Conservation (phyloP, 2,329 filamentous ascomycete species). For the Colletotrichum sp. region DNA sequence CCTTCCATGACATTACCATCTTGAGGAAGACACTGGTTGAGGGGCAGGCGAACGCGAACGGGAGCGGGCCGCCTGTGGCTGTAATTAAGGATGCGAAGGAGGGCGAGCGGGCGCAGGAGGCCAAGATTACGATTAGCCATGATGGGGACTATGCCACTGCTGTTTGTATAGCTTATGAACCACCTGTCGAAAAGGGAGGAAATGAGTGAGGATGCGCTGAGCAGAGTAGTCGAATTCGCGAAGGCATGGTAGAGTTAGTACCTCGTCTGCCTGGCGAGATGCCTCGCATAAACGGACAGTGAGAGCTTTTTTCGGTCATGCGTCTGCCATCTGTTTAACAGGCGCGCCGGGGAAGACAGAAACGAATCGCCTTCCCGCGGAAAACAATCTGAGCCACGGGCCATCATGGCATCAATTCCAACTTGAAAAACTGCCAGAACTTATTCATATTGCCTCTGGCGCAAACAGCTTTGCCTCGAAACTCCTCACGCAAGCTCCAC, state of each 20-base stretch:
- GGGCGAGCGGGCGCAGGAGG: slow-evolving; percentile 53
- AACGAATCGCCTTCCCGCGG: not conserved
- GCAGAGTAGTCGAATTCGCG: not conserved
- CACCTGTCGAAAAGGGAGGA: not conserved
- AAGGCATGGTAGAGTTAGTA: not conserved
- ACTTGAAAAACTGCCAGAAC: not conserved
- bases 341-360: not conserved
- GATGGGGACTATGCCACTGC: slow-evolving; percentile 83
- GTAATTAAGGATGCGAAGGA: slow-evolving; percentile 38
- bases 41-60: slow-evolving; percentile 27
- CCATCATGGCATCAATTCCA: not conserved
- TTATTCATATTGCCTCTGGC: not conserved
- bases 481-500: not conserved
- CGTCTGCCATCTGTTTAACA: not conserved
- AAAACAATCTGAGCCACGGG: not conserved
- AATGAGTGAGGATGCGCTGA: not conserved
- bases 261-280: not conserved
- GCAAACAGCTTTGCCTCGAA: not conserved
- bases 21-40: slow-evolving; percentile 22
- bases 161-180: slow-evolving; percentile 61
- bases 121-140: slow-evolving; percentile 82
- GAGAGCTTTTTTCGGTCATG: not conserved
- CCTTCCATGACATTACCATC: slow-evolving; percentile 66
- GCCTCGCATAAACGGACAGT: not conserved
- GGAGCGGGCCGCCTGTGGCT: slow-evolving; percentile 49